Base-by-base conservation (phyloP, 2,329 filamentous ascomycete species). In the Botrytis hyacinthi region DNA sequence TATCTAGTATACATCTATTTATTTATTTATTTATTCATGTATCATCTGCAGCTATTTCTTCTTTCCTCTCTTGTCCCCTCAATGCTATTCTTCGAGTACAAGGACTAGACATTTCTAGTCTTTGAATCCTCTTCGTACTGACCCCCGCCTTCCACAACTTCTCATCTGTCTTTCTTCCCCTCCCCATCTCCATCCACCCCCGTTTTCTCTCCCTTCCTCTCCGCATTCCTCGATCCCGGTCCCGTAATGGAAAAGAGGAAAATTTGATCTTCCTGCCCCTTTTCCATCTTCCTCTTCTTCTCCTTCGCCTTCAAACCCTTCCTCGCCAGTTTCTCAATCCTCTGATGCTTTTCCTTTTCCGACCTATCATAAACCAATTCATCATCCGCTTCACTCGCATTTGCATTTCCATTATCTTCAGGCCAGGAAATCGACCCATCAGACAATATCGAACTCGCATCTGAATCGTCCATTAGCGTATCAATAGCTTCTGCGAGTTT, bases 231-330 rank as follows among this genome's bases (percentile, higher is more conserved):
- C 7, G 62, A 44, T 22, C 29, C 57, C 10, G 37, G 40, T 32
- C 20, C 57, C 46, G 18, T 70, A 29, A 70, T 48, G 1, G 79
- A 80, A 54, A 81, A 80, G 18, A 80, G 66, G 29, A 80, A 78
- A 0, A 80, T 74, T 70, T 78, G 78, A 32, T 76, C 75, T 71
- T 78, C 73, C 68, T 42, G 60, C 37, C 42, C 74, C 67, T 29
- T 16, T 12, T 29, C 61, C 70, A 16, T 62, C 68, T 59, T 48
- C 62, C 16, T 78, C 74, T 29, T 77, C 73, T 51, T 60, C 60
- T 35, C 63, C 46, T 7, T 18, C 16, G 16, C 7, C 42, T 7
- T 46, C 18, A 22, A 69, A 60, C 59, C 20, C 18, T 42, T 59
- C 35, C 32, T 54, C 20, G 26, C 20, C 29, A 5, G n/a, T 46